These are phyloP conservation scores for Calocybe cyanea DNA, from an alignment of 768 basidiomycete genomes.

Conservation along the genomic window DNA sequence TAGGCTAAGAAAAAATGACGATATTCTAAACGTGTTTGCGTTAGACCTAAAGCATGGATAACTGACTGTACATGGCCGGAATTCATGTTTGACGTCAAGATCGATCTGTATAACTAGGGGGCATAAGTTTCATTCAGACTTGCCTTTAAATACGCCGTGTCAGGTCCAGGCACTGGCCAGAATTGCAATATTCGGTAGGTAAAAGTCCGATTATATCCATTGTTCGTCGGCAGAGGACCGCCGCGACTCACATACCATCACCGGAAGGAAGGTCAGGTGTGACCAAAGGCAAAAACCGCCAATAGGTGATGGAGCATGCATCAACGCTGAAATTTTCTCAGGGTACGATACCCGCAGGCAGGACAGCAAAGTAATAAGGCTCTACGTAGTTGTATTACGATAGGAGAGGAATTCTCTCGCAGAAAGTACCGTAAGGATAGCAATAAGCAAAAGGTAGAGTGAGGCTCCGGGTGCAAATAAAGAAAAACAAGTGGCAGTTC, in stretches of 20 bases:
- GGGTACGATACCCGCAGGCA: background rate
- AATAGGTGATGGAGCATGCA: constrained; percentile 5
- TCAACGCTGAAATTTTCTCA: constrained; percentile 8
- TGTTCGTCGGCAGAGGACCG: background rate
- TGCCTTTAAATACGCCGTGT: background rate
- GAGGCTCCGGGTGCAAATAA: constrained; percentile 32
- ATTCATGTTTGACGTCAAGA: constrained; percentile 1
- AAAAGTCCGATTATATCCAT: constrained; percentile 14
- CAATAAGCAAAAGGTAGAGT: too few species aligned
- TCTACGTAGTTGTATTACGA: too few species aligned
- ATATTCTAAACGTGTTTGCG: too few species aligned
- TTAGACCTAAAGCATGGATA: too few species aligned
- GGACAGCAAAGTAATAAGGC: background rate
- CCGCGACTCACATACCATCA: constrained; percentile 4
- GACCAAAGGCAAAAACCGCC: constrained; percentile 7
- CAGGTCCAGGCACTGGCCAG: constrained; percentile 6
- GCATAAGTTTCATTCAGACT: too few species aligned
- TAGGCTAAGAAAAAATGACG: too few species aligned
- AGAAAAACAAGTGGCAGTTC: constrained; percentile 29
- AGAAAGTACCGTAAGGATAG: constrained; percentile 1
- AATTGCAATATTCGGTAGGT: constrained; percentile 6
- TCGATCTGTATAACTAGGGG: background rate
- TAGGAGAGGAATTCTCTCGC: background rate
- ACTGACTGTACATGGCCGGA: too few species aligned
- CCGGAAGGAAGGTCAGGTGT: constrained; percentile 12